Percentiles rank a stretch among this genome's conserved stretches.
phyloP scores from a whole-genome alignment of 73 alveolate species.

The Uronychia binucleata region DNA sequence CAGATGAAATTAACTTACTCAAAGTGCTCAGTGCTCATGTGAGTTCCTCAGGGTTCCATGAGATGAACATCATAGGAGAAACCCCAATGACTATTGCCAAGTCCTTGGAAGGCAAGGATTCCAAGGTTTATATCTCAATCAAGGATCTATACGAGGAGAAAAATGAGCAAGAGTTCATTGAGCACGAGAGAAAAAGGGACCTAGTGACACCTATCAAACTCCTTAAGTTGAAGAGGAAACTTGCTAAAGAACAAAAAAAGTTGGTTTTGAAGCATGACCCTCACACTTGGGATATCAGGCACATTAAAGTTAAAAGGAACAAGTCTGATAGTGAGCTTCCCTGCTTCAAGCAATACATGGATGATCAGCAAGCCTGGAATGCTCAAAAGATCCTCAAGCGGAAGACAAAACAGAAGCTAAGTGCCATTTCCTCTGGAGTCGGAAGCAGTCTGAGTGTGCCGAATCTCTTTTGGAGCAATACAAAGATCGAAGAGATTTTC shows the following conservation, averaged over 20 bases:
- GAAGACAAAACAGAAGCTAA: not conserved
- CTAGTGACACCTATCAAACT: not conserved
- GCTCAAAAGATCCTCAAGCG: not conserved
- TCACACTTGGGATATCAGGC: not conserved
- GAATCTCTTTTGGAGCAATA: not conserved
- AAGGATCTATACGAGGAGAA: not conserved
- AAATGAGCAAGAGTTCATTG: not conserved
- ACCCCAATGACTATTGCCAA: not conserved
- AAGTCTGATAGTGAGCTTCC: not conserved
- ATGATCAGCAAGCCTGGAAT: not conserved
- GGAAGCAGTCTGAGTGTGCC: not conserved
- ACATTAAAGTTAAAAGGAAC: not conserved
- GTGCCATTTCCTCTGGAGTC: not conserved
- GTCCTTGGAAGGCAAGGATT: not conserved
- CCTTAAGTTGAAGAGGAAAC: not conserved
- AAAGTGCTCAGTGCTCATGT: too few relatives aligned
- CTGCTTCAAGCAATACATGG: not conserved
- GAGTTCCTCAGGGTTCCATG: too few relatives aligned
- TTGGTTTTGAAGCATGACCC: not conserved
- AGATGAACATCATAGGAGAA: not conserved
- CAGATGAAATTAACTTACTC: too few relatives aligned
- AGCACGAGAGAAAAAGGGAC: not conserved
- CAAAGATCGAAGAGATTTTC: not conserved
- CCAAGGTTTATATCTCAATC: not conserved
- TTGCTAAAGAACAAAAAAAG: not conserved